Evolutionary conservation across 805 yeast genomes (phyloP).

Genomic region (Starmerella roubikii): DNA sequence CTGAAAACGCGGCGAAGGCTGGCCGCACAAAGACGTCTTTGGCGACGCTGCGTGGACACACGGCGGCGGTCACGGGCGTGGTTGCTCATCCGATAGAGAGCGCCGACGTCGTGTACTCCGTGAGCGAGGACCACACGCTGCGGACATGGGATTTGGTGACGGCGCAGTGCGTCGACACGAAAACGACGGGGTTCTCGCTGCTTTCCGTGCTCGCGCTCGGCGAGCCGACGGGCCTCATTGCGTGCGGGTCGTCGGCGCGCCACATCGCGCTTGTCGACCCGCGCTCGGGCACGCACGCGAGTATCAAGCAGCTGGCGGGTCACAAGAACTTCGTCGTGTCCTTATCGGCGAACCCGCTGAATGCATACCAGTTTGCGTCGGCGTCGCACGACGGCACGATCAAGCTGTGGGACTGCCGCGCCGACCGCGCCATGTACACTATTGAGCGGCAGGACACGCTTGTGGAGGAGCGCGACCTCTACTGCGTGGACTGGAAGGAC

Average conservation of each 20-base stretch:
- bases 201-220: conserved; percentile 61
- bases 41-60: conserved; percentile 64
- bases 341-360: conserved; percentile 59
- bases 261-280: conserved; percentile 93
- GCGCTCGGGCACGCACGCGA: conserved; percentile 46
- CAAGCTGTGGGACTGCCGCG: conserved; percentile 89
- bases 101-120: conserved; percentile 75
- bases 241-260: conserved; percentile 96
- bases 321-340: conserved; percentile 84
- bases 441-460: conserved; percentile 50
- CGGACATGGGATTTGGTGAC: conserved; percentile 95
- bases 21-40: conserved; percentile 74
- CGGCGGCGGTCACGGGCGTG: conserved; percentile 77
- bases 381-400: conserved; percentile 96
- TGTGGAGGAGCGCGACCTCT: conserved; percentile 46
- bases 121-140: conserved; percentile 87
- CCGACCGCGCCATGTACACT: conserved; percentile 68
- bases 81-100: conserved; percentile 58
- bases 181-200: conserved; percentile 72
- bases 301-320: conserved; percentile 64
- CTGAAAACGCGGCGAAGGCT: conserved; percentile 52
- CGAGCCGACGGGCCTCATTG: conserved; percentile 48
- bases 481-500: conserved; percentile 72
- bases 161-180: conserved; percentile 70
- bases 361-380: conserved; percentile 70